Percentiles rank a stretch among this genome's conserved stretches.
Conservation (phyloP, 441 rosid genomes). For the Erysimum cheiri region DNA sequence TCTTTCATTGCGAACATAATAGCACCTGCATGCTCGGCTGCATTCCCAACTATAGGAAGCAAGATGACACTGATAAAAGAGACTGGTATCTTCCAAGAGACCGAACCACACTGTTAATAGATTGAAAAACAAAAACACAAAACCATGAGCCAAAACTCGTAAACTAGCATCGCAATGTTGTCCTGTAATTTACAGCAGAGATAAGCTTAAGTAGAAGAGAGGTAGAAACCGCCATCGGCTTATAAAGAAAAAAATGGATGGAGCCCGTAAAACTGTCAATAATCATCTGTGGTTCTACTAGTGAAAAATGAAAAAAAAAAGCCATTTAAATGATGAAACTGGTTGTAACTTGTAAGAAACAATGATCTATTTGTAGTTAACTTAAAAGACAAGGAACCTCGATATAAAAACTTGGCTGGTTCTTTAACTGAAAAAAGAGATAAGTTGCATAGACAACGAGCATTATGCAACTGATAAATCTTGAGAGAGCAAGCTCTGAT, state of each 20-base stretch:
- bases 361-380: too few relatives aligned
- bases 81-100: constrained; percentile 72
- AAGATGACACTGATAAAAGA: constrained; percentile 84
- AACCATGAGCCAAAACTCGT: neutral
- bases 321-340: neutral
- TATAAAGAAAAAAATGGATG: too few relatives aligned
- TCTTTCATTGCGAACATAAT: constrained; percentile 96
- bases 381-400: constrained; percentile 80
- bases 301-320: too few relatives aligned
- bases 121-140: too few relatives aligned
- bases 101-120: constrained; percentile 92
- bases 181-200: too few relatives aligned
- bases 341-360: too few relatives aligned
- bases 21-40: constrained; percentile 96
- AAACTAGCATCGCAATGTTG: neutral
- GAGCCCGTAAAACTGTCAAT: too few relatives aligned
- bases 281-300: too few relatives aligned
- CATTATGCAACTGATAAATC: constrained; percentile 94
- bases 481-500: constrained; percentile 90
- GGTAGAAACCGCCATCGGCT: too few relatives aligned
- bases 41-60: constrained; percentile 94
- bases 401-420: constrained; percentile 57
- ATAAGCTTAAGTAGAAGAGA: too few relatives aligned
- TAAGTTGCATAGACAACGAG: constrained; percentile 83
- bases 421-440: constrained; percentile 76